A percentile compares a stretch with the other conserved stretches of the same genome.
Evolutionary conservation across 768 basidiomycete genomes (phyloP).

Genomic region (Trichaptum fuscoviolaceum): DNA sequence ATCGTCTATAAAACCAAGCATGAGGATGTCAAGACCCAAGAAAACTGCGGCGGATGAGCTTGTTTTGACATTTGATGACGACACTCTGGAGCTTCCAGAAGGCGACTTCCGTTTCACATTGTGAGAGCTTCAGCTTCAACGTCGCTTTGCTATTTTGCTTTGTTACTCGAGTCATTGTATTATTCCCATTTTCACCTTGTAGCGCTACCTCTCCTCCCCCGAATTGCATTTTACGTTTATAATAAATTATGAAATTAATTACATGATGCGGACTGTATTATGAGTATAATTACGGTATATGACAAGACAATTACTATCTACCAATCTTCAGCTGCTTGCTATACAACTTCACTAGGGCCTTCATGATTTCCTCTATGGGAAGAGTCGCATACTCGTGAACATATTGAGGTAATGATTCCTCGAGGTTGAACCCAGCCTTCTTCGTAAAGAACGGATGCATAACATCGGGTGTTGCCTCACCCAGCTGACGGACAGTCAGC

Average conservation of each 20-base stretch:
- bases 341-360: conserved; percentile 69
- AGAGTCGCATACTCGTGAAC: conserved; percentile 83
- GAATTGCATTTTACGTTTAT: not conserved
- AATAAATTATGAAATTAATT: no score
- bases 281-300: not conserved
- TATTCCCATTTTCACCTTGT: not conserved
- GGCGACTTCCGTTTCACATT: not conserved
- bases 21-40: not conserved
- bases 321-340: conserved; percentile 51
- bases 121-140: not conserved
- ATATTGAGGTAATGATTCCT: conserved; percentile 81
- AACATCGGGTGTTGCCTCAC: conserved; percentile 84
- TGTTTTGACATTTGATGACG: not conserved
- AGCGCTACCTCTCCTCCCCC: not conserved
- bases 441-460: conserved; percentile 88
- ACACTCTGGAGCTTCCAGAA: not conserved
- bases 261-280: not conserved
- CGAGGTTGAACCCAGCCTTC: conserved; percentile 75
- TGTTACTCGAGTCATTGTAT: not conserved
- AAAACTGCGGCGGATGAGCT: not conserved
- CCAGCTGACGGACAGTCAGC: conserved; percentile 79
- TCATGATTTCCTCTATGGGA: conserved; percentile 82
- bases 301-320: not conserved
- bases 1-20: not conserved
- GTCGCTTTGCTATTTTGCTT: not conserved